Percentiles rank a stretch among this genome's conserved stretches.
Conservation (phyloP, 75 land plant genomes). For the Picea sitchensis region DNA sequence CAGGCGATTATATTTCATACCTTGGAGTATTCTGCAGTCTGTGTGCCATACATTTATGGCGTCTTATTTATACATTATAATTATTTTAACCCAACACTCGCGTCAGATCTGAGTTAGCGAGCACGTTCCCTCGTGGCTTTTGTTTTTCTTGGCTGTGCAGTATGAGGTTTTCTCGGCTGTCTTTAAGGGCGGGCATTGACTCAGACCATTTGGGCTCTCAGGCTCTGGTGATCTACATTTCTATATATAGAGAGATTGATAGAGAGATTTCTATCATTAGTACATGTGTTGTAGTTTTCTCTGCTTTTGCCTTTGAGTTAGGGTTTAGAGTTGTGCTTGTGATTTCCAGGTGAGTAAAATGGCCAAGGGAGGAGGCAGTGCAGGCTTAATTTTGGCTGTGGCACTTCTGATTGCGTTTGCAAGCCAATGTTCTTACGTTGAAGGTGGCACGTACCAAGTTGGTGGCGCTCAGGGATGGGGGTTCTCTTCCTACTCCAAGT, state of each 20-base stretch:
- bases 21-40: not conserved
- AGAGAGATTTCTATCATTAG: too few relatives aligned
- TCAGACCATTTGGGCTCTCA: too few relatives aligned
- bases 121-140: too few relatives aligned
- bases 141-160: too few relatives aligned
- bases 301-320: not conserved
- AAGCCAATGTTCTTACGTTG: not conserved
- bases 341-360: not conserved
- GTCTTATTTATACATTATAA: too few relatives aligned
- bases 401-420: not conserved
- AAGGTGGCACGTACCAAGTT: not conserved
- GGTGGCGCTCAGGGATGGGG: not conserved
- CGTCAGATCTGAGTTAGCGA: too few relatives aligned
- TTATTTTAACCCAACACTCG: too few relatives aligned
- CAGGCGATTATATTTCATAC: not conserved
- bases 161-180: too few relatives aligned
- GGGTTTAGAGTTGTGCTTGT: not conserved
- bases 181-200: too few relatives aligned
- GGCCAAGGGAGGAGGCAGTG: slow-evolving; percentile 10
- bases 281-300: too few relatives aligned
- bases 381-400: not conserved
- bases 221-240: too few relatives aligned
- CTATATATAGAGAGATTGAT: too few relatives aligned
- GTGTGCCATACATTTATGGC: not conserved
- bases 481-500: not conserved